A percentile compares a stretch with the other conserved stretches of the same genome.
These are phyloP conservation scores for Keithomyces neogunnii DNA, from an alignment of 2,329 filamentous ascomycete genomes.

Conservation along the genomic window DNA sequence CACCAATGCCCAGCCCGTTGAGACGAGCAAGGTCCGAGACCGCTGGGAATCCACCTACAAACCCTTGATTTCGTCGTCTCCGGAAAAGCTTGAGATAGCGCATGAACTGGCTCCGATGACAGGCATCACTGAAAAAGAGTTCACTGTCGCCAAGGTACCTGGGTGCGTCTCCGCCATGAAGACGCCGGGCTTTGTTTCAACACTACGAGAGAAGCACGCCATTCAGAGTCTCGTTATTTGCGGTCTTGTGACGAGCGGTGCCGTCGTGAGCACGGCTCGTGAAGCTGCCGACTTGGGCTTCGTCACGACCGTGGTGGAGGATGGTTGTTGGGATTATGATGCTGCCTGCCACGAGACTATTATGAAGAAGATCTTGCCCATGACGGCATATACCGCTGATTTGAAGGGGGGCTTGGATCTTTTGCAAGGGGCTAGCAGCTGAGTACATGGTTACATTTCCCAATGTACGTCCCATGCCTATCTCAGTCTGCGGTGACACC, in stretches of 20 bases:
- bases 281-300: slow-evolving; percentile 11
- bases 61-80: slow-evolving; percentile 2
- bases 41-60: slow-evolving; percentile 6
- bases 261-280: slow-evolving; percentile 9
- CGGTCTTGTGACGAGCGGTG: slow-evolving; percentile 8
- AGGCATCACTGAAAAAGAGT: background rate
- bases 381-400: slow-evolving; percentile 4
- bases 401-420: background rate
- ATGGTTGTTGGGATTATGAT: slow-evolving; percentile 7
- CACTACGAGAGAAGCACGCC: slow-evolving; percentile 3
- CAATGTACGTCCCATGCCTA: too few relatives aligned
- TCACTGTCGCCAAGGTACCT: slow-evolving; percentile 1
- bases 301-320: slow-evolving; percentile 8
- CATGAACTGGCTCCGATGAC: background rate
- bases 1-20: background rate
- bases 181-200: background rate
- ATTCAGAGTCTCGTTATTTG: slow-evolving; percentile 7
- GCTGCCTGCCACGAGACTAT: slow-evolving; percentile 5
- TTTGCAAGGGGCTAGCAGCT: background rate
- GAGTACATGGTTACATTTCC: too few relatives aligned
- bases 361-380: slow-evolving; percentile 4
- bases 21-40: slow-evolving; percentile 5
- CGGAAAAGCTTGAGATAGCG: slow-evolving; percentile 2
- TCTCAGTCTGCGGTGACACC: too few relatives aligned
- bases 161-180: slow-evolving; percentile 8